These are phyloP conservation scores for Herpetospermum pedunculosum DNA, from an alignment of 306 rosid genomes.

Conservation along the genomic window DNA sequence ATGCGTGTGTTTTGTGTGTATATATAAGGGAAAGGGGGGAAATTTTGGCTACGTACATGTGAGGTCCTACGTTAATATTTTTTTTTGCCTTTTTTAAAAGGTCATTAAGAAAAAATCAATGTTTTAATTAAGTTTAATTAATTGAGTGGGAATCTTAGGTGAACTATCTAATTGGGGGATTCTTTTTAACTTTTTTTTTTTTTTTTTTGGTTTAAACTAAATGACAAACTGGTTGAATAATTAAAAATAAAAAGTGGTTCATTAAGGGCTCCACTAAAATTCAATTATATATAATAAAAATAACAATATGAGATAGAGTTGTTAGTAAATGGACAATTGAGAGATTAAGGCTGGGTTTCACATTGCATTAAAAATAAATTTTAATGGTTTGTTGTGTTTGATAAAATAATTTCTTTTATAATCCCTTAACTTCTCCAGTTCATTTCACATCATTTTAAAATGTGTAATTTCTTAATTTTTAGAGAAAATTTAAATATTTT, in stretches of 20 bases:
- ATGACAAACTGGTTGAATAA: background rate
- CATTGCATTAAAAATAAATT: too few relatives aligned
- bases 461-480: too few relatives aligned
- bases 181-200: background rate
- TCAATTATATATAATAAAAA: background rate
- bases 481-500: too few relatives aligned
- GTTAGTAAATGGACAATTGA: too few relatives aligned
- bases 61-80: conserved; percentile 17
- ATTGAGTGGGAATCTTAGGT: conserved; percentile 30
- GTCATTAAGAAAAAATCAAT: background rate
- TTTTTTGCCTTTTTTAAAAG: too few relatives aligned
- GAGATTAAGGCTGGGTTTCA: too few relatives aligned
- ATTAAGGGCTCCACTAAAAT: background rate
- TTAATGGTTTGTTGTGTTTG: too few relatives aligned
- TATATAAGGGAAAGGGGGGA: conserved; percentile 13
- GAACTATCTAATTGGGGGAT: conserved; percentile 1
- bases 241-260: background rate
- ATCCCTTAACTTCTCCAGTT: too few relatives aligned
- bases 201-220: background rate
- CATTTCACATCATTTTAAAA: too few relatives aligned
- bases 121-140: background rate
- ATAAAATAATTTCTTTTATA: too few relatives aligned
- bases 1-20: background rate
- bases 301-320: background rate
- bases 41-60: conserved; percentile 2